Conservation (phyloP, 2,329 filamentous ascomycete species). For the Pseudogymnoascus destructans region DNA sequence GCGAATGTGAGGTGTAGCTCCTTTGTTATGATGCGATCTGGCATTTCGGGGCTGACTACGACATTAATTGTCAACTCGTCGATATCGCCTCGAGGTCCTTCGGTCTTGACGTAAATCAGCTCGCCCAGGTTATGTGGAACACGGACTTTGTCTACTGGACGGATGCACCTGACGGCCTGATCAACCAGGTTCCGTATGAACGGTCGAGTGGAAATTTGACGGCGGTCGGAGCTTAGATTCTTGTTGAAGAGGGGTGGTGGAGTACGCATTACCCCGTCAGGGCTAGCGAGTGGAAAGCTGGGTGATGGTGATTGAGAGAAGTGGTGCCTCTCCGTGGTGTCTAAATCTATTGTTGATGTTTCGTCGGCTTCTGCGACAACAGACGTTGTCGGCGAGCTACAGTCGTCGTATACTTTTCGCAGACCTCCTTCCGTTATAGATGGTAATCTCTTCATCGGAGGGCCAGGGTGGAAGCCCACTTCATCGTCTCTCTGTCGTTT, state of each 20-base stretch:
- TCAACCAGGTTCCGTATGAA: constrained; percentile 22
- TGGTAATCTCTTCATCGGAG: constrained; percentile 21
- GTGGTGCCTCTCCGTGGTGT: not conserved
- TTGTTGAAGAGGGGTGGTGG: not conserved
- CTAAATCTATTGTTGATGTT: not conserved
- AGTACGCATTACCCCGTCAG: not conserved
- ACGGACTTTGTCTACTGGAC: constrained; percentile 19
- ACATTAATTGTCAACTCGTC: constrained; percentile 29
- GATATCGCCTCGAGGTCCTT: constrained; percentile 20
- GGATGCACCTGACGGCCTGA: constrained; percentile 20
- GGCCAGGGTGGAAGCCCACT: constrained; percentile 16
- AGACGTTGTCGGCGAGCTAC: not conserved
- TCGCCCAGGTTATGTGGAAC: constrained; percentile 21
- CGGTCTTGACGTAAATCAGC: constrained; percentile 20
- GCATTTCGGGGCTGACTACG: constrained; percentile 30
- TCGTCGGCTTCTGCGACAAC: not conserved
- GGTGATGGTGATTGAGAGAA: not conserved
- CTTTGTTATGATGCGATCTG: constrained; percentile 35
- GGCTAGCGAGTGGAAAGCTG: not conserved
- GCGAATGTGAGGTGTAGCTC: constrained; percentile 37
- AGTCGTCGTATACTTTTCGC: not conserved
- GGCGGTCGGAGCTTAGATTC: constrained; percentile 13
- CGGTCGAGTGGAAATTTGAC: constrained; percentile 19
- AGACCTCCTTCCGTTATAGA: constrained; percentile 16
- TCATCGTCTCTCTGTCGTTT: constrained; percentile 19